Evolutionary conservation across 2,329 filamentous ascomycete genomes (phyloP).

Genomic region (Xylariaceae sp.): DNA sequence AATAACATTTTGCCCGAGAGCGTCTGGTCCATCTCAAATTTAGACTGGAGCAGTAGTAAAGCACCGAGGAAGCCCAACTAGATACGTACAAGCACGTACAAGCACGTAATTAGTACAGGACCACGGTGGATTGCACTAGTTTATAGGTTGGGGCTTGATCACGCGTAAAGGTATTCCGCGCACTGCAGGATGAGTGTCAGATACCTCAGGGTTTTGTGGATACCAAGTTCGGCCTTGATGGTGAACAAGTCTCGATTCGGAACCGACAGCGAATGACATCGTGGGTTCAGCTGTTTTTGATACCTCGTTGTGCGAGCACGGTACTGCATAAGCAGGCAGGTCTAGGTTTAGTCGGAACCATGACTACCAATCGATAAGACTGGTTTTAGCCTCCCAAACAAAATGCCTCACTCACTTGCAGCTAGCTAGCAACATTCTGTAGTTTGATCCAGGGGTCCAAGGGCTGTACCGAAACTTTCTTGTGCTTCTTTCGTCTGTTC

Average conservation of each 20-base stretch:
- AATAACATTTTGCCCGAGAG: slow-evolving; percentile 21
- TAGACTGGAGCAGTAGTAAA: not conserved
- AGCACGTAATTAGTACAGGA: too few species aligned
- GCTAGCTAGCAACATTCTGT: too few species aligned
- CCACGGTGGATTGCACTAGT: slow-evolving; percentile 4
- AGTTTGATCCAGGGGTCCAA: slow-evolving; percentile 20
- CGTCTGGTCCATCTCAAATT: too few species aligned
- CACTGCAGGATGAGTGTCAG: not conserved
- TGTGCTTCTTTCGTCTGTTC: not conserved
- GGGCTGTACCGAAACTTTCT: slow-evolving; percentile 11
- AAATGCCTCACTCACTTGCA: slow-evolving; percentile 27
- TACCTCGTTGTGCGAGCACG: slow-evolving; percentile 5
- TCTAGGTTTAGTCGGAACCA: not conserved
- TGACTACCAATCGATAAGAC: slow-evolving; percentile 12
- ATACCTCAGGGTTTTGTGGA: slow-evolving; percentile 18
- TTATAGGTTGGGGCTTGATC: not conserved
- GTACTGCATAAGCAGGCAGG: not conserved
- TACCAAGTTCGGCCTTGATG: slow-evolving; percentile 15
- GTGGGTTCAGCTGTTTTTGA: slow-evolving; percentile 12
- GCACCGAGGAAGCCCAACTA: too few species aligned
- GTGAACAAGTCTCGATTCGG: slow-evolving; percentile 12
- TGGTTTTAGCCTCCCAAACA: slow-evolving; percentile 23
- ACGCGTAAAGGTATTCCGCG: slow-evolving; percentile 2
- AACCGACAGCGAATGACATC: slow-evolving; percentile 24
- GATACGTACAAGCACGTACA: too few species aligned